Evolutionary conservation across 352 stramenopile genomes (phyloP), one percentile per base, ranked within the genome.

Genomic region (Globisporangium iwayamae): DNA sequence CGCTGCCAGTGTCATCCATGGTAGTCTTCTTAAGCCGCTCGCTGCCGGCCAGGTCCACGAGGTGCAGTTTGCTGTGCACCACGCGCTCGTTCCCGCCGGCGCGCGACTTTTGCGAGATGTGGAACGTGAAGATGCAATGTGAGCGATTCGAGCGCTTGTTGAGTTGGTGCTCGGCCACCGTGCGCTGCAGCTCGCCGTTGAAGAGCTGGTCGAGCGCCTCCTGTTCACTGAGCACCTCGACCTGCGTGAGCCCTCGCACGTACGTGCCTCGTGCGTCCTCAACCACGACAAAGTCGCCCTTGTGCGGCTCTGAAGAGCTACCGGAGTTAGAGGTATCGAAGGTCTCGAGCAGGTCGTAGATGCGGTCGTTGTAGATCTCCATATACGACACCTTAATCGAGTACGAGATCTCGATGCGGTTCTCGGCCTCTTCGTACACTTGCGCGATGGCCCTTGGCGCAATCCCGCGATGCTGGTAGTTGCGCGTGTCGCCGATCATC

Each of bases 351-450:
- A 98, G 67, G 68, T 98, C 94, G 71, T 93, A 97, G 59, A 98
- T 97, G 32, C 85, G 85, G 60, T 98, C 94, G 71, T 98, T 98
- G 70, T 98, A 98, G 67, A 98, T 98, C 76, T 98, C 94, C 83
- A 98, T 93, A 79, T 98, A 98, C 54, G 91, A 97, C 54, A 91
- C 89, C 25, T 75, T 76, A 36, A 98, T 79, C 1, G 64, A 76
- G 65, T 96, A 98, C 53, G 90, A 83, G 38, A 94, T 82, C 66
- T 98, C 93, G 46, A 93, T 91, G 28, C 90, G 82, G 65, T 81
- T 92, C 43, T 92, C 85, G n/a, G 97, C 78, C 62, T 97, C 87
- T 46, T 96, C 78, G 62, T 93, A 98, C 7, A 98, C 73, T 54
- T 98, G 91, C 4, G 84, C 83, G 61, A 97, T 82, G 1, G 89